These are phyloP conservation scores for Fagopyrum tataricum DNA, from an alignment of 148 eudicot species.

Conservation along the genomic window DNA sequence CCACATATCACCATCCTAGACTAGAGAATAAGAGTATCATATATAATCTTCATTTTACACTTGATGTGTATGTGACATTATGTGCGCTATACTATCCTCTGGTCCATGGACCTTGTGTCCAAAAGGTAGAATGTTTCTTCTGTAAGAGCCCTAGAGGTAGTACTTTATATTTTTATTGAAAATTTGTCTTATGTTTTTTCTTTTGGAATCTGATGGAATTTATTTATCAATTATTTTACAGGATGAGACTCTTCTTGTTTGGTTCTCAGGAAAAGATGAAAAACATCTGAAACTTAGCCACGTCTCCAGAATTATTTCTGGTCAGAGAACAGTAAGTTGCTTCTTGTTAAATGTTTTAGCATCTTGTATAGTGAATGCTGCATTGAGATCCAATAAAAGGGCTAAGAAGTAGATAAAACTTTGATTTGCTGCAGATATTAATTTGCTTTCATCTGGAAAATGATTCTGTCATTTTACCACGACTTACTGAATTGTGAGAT, in stretches of 20 bases:
- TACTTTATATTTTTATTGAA: background rate
- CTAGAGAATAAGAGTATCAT: too few relatives aligned
- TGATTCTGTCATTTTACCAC: too few relatives aligned
- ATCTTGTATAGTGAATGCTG: background rate
- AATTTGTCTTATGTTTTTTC: background rate
- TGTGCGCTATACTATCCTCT: background rate
- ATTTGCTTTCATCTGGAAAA: too few relatives aligned
- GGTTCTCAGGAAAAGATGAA: conserved; percentile 61
- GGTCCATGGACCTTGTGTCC: too few relatives aligned
- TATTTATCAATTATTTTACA: conserved; percentile 15
- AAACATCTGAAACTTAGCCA: conserved; percentile 57
- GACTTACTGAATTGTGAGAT: background rate
- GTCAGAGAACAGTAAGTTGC: conserved; percentile 68
- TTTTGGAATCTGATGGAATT: background rate
- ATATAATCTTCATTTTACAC: too few relatives aligned
- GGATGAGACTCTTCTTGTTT: conserved; percentile 65
- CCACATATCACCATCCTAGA: too few relatives aligned
- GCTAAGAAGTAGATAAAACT: background rate
- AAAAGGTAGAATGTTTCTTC: too few relatives aligned
- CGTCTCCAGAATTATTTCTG: conserved; percentile 68
- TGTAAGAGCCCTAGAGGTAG: too few relatives aligned
- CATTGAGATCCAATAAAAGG: background rate
- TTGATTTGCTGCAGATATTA: background rate
- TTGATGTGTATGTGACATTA: background rate
- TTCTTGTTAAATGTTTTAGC: background rate